phyloP scores from a whole-genome alignment of 345 rosid genomes.

The Pistacia integerrima region DNA sequence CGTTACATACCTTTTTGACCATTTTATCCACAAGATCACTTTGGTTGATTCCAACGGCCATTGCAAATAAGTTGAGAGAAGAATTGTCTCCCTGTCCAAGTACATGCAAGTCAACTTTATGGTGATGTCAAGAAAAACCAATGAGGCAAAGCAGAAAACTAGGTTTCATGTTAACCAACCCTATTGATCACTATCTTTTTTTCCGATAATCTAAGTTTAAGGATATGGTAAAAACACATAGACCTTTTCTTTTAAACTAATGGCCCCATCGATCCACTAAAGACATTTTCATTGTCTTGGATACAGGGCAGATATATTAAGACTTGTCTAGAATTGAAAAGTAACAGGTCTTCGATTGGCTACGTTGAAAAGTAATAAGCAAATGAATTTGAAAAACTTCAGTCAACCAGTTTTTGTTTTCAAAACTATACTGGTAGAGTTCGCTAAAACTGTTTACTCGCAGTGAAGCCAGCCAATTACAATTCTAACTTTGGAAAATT shows the following conservation, averaged over 20 bases:
- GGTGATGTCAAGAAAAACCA: background rate
- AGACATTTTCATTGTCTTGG: too few species aligned
- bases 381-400: background rate
- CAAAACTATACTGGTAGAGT: background rate
- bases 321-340: background rate
- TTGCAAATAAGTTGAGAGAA: constrained; percentile 42
- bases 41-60: constrained; percentile 67
- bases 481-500: background rate
- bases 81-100: constrained; percentile 36
- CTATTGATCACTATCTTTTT: too few species aligned
- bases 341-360: background rate
- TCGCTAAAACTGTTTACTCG: background rate
- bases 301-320: too few species aligned
- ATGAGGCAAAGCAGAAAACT: background rate
- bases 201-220: background rate
- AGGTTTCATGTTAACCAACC: background rate
- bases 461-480: background rate
- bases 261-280: too few species aligned
- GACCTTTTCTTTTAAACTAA: too few species aligned
- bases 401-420: background rate
- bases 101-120: background rate
- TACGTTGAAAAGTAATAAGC: too few species aligned
- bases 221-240: too few species aligned
- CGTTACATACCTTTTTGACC: constrained; percentile 50
- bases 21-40: constrained; percentile 48